phyloP scores from a whole-genome alignment of 2,329 filamentous ascomycete genomes.

The Parascedosporium putredinis region DNA sequence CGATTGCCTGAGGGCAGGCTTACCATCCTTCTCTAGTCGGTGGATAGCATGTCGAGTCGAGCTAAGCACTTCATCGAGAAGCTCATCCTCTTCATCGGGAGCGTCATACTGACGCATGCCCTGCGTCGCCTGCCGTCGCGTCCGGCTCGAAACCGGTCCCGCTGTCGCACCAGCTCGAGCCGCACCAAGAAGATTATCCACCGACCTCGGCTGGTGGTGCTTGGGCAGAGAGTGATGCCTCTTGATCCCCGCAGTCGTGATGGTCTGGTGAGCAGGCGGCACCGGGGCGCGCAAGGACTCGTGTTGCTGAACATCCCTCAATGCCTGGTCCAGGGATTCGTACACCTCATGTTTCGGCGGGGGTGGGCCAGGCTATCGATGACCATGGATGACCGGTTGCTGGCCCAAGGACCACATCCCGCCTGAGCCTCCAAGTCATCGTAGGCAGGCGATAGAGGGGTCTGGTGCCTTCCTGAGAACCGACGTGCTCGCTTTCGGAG shows the following conservation, averaged over 20 bases:
- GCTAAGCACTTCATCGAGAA: constrained; percentile 78
- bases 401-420: constrained; percentile 81
- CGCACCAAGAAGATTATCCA: constrained; percentile 51
- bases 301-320: constrained; percentile 43
- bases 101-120: constrained; percentile 83
- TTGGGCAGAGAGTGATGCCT: constrained; percentile 52
- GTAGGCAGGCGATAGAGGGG: constrained; percentile 63
- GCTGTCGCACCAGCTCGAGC: constrained; percentile 33
- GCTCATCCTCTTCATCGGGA: constrained; percentile 90
- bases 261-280: constrained; percentile 43
- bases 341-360: constrained; percentile 44
- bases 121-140: constrained; percentile 62
- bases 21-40: constrained; percentile 50
- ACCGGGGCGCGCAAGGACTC: constrained; percentile 35
- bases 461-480: constrained; percentile 83
- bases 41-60: constrained; percentile 68
- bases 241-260: constrained; percentile 43
- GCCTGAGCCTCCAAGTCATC: constrained; percentile 91
- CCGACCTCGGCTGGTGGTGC: constrained; percentile 51
- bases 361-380: constrained; percentile 49
- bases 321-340: constrained; percentile 49
- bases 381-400: constrained; percentile 74
- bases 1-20: constrained; percentile 47
- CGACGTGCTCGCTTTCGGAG: constrained; percentile 85
- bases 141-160: constrained; percentile 66